Evolutionary conservation across 768 basidiomycete species (phyloP), one percentile per base, ranked within the genome.

Genomic region (Panaeolus papilionaceus): DNA sequence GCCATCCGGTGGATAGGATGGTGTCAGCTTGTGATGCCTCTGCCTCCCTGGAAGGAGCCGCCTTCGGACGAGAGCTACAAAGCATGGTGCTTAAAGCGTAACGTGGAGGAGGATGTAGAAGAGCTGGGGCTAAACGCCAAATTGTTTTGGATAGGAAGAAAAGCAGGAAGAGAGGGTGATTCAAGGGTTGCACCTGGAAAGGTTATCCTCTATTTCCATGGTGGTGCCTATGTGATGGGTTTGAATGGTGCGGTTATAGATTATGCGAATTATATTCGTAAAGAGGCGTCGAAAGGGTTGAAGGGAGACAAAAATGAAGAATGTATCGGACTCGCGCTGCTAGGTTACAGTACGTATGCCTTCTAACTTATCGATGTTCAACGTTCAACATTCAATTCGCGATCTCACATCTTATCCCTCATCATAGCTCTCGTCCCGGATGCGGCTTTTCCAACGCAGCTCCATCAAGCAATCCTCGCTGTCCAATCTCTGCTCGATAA

Each of bases 401-500:
- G 2, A 40, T 14, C 39, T 14, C 39, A 40, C 39, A 11, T 40
- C 3, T 40, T 14, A 40, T 14, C 2, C 39, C 3, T 40, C 39
- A 10, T 4, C 61, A 2, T 63, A 81, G 80, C 75, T 38, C 73
- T 81, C 12, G 65, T 78, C 20, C 82, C 81, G 7, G 73, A 72
- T 23, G 77, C 75, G 8, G 63, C 66, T 8, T 83, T 82, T 71
- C 82, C 82, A 8, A 76, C 74, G 0, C 80, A 77, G 51, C 74
- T 81, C 4, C 72, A 70, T 14, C 80, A 82, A 65, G 70, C 75
- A 1, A 61, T 73, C 3, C 58, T 71, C 6, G 80, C 77, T 4
- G 64, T 82, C 14, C 66, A 77, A 26, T 77, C 79, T 66, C 73
- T 82, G 10, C 51, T 79, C 38, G 68, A 71, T 37, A 65, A 68